Percentiles rank a stretch among this genome's conserved stretches.
Conservation (phyloP, 1,284 basidiomycete genomes). For the Sporisorium graminicola region DNA sequence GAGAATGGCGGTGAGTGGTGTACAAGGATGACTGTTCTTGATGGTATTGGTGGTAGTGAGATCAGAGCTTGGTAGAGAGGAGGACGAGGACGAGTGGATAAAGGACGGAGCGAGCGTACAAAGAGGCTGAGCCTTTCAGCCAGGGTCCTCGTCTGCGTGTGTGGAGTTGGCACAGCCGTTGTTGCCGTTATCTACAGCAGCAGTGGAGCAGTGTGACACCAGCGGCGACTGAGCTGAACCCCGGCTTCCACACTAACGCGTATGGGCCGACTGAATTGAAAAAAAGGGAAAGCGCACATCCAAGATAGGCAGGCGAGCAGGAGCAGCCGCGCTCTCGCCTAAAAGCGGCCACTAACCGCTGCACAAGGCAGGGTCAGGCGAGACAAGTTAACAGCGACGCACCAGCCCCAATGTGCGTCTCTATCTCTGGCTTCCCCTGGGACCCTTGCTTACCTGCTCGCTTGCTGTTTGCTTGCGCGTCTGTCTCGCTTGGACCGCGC, state of each 20-base stretch:
- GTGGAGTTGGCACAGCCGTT: conserved; percentile 10
- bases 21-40: background rate
- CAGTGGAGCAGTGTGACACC: conserved; percentile 4
- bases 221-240: conserved; percentile 7
- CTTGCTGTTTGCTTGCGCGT: background rate
- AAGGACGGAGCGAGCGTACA: background rate
- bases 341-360: background rate
- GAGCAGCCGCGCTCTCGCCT: background rate
- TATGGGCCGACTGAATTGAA: conserved; percentile 6
- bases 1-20: background rate
- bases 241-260: background rate
- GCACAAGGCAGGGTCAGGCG: conserved; percentile 7
- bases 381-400: background rate
- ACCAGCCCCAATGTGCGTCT: background rate
- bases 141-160: conserved; percentile 15
- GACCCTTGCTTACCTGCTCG: too few species aligned
- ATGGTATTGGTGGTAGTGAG: background rate
- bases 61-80: background rate
- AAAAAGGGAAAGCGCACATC: background rate
- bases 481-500: background rate
- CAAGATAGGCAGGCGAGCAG: conserved; percentile 26
- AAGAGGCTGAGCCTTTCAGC: background rate
- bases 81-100: background rate
- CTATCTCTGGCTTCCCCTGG: too few species aligned
- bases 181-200: conserved; percentile 19